Percentiles rank a stretch among this genome's conserved stretches.
Conservation (phyloP, 441 rosid genomes). For the Populus trichocarpa region DNA sequence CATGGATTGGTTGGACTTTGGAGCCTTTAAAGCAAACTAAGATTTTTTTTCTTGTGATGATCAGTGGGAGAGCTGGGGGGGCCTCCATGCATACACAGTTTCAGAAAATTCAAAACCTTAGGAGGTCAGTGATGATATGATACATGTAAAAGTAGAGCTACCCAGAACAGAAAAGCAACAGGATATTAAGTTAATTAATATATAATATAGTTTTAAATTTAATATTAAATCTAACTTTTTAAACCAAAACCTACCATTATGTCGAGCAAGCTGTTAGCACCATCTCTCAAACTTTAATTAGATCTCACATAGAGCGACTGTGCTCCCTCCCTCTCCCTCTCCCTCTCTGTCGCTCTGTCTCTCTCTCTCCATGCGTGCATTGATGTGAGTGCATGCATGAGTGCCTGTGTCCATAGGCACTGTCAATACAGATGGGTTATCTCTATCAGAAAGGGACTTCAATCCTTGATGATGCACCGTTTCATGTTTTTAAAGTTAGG, state of each 20-base stretch:
- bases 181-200: neutral
- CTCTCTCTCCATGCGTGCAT: slow-evolving; percentile 1
- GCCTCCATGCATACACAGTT: neutral
- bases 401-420: neutral
- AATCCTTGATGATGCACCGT: too few species aligned
- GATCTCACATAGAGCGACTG: neutral
- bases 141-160: neutral
- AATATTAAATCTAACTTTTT: too few species aligned
- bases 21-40: neutral
- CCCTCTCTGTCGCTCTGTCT: neutral
- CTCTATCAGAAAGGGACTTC: neutral
- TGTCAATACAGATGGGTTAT: neutral
- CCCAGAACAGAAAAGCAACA: neutral
- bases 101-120: slow-evolving; percentile 4
- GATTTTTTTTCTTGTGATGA: neutral
- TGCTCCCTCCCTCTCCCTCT: neutral
- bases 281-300: neutral
- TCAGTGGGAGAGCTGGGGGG: neutral
- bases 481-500: too few species aligned
- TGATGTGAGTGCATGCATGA: slow-evolving; percentile 5
- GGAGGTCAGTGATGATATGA: neutral
- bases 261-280: neutral
- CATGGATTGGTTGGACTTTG: too few species aligned
- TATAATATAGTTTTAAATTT: too few species aligned
- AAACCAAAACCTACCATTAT: neutral